Evolutionary conservation across 345 rosid genomes (phyloP), one percentile per base, ranked within the genome.

Genomic region (Eucalyptus curtisii): DNA sequence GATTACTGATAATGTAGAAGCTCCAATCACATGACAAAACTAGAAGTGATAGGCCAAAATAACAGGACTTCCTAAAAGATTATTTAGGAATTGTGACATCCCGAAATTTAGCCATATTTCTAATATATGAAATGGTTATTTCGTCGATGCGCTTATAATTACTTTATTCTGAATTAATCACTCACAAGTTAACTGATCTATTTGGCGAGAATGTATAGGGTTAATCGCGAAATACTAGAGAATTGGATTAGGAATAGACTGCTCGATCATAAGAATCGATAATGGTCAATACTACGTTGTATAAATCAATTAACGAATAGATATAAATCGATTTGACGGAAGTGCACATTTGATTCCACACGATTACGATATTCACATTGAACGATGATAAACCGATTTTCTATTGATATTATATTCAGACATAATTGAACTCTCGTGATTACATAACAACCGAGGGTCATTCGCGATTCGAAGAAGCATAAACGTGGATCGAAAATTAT

Each of bases 401-500:
- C 22, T 50, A 50, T 50, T 17, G 2, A 17, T 50, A 50, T 50
- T 50, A 50, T 17, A 17, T 50, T 50, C 1, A 7, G 22, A 50
- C 9, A 0, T 50, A 50, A 50, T 50, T 50, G 1, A 50, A 50
- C 4, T 1, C 0, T 50, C 4, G 4, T 0, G 2, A 52, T 52
- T 52, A 19, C 9, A 19, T 19, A 0, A 19, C 55, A 19, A 52
- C 1, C 0, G 24, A 52, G 4, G 8, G 22, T 50, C 0, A 2
- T 17, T 7, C 0, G 0, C 0, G 0, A 50, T 50, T 50, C 4
- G 1, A 17, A 7, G 9, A 17, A 2, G 4, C 0, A 50, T 8
- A 50, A 50, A 17, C 2, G 0, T 50, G 9, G 9, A 52, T 19
- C 0, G 4, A 52, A 52, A 52, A 52, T 52, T 52, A 52, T 52